Evolutionary conservation across 2,329 filamentous ascomycete genomes (phyloP).

Genomic region (Diaporthe sp.): DNA sequence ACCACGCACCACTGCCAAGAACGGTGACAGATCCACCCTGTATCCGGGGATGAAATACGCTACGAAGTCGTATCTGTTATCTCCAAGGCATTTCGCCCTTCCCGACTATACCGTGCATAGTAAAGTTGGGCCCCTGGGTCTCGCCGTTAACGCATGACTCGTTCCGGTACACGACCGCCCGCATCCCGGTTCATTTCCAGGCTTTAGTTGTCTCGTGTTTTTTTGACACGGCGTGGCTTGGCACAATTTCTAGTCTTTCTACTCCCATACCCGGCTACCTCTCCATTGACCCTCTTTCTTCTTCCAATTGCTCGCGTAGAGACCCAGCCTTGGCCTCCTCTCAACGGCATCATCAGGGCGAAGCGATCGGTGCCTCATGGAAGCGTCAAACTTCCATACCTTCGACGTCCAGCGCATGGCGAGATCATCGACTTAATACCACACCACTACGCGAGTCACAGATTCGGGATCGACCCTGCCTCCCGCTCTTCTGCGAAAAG

Average conservation of each 20-base stretch:
- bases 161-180: neutral
- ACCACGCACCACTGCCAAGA: conserved; percentile 3
- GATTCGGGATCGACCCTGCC: neutral
- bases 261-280: conserved; percentile 10
- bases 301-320: neutral
- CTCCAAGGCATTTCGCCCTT: neutral
- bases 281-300: neutral
- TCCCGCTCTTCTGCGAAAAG: neutral
- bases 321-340: neutral
- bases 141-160: conserved; percentile 11
- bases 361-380: neutral
- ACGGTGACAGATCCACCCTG: neutral
- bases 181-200: conserved; percentile 19
- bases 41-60: neutral
- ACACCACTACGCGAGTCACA: conserved; percentile 8
- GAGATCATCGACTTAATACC: neutral
- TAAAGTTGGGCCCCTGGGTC: conserved; percentile 18
- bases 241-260: conserved; percentile 22
- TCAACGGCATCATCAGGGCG: neutral
- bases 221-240: conserved; percentile 23
- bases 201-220: conserved; percentile 23
- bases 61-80: neutral
- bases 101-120: conserved; percentile 19
- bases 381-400: neutral
- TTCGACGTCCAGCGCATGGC: neutral